These are phyloP conservation scores for Tuber microsphaerosporum DNA, from an alignment of 495 filamentous ascomycete species.

Conservation along the genomic window DNA sequence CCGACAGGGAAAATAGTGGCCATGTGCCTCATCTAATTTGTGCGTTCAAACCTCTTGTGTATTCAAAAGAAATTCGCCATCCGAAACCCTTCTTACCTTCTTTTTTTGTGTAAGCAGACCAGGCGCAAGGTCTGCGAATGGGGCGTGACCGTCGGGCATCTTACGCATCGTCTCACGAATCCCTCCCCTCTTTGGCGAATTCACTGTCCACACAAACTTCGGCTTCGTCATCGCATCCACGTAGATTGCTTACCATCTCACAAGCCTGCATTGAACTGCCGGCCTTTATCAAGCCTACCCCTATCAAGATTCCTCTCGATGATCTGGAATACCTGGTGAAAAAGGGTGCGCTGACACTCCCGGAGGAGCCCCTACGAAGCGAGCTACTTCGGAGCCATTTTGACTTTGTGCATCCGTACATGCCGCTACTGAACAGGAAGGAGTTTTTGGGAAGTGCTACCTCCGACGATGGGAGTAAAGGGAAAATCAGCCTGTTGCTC, in stretches of 20 bases:
- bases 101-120: slow-evolving; percentile 33
- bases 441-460: slow-evolving; percentile 63
- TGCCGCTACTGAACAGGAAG: slow-evolving; percentile 75
- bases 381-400: slow-evolving; percentile 68
- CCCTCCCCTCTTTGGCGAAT: slow-evolving; percentile 41
- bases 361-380: slow-evolving; percentile 59
- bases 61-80: not conserved
- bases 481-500: slow-evolving; percentile 65
- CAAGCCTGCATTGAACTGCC: slow-evolving; percentile 51
- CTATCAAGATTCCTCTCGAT: slow-evolving; percentile 59
- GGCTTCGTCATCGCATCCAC: slow-evolving; percentile 43
- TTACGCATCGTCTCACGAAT: slow-evolving; percentile 50
- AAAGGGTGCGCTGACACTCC: slow-evolving; percentile 69
- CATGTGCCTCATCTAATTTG: slow-evolving; percentile 59
- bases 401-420: slow-evolving; percentile 80
- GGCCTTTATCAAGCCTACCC: slow-evolving; percentile 66
- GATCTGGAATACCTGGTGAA: slow-evolving; percentile 66
- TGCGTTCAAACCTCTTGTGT: slow-evolving; percentile 44
- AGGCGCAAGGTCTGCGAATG: slow-evolving; percentile 44
- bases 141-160: slow-evolving; percentile 47
- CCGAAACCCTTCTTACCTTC: slow-evolving; percentile 27
- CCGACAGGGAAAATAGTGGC: slow-evolving; percentile 37
- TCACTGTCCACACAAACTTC: slow-evolving; percentile 44
- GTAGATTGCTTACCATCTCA: slow-evolving; percentile 44
- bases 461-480: slow-evolving; percentile 57